A percentile compares a stretch with the other conserved stretches of the same genome.
Conservation (phyloP, 2,329 filamentous ascomycete genomes). For the Fulvia fulva region DNA sequence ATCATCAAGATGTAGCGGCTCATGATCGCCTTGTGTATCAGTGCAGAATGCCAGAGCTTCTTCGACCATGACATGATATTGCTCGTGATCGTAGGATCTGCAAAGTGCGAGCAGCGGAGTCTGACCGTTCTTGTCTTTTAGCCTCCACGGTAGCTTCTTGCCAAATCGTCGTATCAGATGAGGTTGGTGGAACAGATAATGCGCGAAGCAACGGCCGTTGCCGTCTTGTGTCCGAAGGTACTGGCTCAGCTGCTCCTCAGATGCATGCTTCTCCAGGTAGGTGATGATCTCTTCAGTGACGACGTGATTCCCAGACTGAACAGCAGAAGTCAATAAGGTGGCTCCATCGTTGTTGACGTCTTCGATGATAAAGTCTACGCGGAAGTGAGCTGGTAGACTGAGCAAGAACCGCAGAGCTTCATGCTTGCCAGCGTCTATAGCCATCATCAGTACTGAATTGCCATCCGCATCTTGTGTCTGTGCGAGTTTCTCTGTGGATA, state of each 20-base stretch:
- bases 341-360: constrained; percentile 89
- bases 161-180: constrained; percentile 74
- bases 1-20: constrained; percentile 83
- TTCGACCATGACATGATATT: constrained; percentile 85
- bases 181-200: constrained; percentile 92
- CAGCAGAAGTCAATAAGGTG: constrained; percentile 81
- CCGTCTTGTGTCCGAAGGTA: constrained; percentile 77
- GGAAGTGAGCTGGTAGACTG: constrained; percentile 70
- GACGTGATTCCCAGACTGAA: constrained; percentile 74
- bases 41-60: constrained; percentile 72
- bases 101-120: constrained; percentile 96
- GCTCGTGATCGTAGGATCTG: constrained; percentile 86
- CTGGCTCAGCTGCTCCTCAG: constrained; percentile 53
- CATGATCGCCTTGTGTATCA: constrained; percentile 68
- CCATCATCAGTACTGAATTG: constrained; percentile 69
- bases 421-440: constrained; percentile 57
- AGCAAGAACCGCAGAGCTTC: constrained; percentile 76
- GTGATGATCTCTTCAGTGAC: constrained; percentile 72
- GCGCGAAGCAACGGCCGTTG: constrained; percentile 84
- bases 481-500: constrained; percentile 72
- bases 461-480: constrained; percentile 67
- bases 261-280: constrained; percentile 57
- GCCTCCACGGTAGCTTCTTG: constrained; percentile 75
- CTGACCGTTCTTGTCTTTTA: constrained; percentile 93
- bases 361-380: constrained; percentile 65